A percentile compares a stretch with the other conserved stretches of the same genome.
Evolutionary conservation across 306 rosid species (phyloP).

Genomic region (Sphenostylis stenocarpa): DNA sequence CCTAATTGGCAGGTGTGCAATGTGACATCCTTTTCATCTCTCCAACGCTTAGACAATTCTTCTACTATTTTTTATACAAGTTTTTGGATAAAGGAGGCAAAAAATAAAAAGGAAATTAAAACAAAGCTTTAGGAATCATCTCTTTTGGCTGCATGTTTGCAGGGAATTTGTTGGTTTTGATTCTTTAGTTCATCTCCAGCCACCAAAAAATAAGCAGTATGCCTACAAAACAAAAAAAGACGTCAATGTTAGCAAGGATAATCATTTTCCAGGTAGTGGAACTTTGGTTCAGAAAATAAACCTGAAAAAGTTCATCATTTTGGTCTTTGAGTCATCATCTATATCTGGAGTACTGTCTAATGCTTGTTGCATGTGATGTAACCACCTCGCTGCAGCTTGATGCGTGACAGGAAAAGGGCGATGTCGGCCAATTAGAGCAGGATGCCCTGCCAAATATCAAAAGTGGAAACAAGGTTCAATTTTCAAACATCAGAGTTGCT

Average conservation of each 20-base stretch:
- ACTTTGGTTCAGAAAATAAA: slow-evolving; percentile 15
- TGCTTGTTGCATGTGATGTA: slow-evolving; percentile 90
- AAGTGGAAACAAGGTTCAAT: not conserved
- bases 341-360: slow-evolving; percentile 67
- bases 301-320: slow-evolving; percentile 85
- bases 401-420: slow-evolving; percentile 85
- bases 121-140: slow-evolving; percentile 19
- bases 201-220: slow-evolving; percentile 88
- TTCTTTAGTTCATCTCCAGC: slow-evolving; percentile 84
- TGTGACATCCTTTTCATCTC: not conserved
- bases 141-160: slow-evolving; percentile 56
- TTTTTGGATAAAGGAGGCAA: not conserved
- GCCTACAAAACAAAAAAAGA: slow-evolving; percentile 48
- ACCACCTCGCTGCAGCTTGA: slow-evolving; percentile 90
- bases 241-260: not conserved
- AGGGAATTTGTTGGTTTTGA: slow-evolving; percentile 48
- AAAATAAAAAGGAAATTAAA: not conserved
- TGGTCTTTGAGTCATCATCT: slow-evolving; percentile 79
- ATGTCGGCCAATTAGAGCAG: slow-evolving; percentile 92
- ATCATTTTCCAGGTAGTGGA: slow-evolving; percentile 1
- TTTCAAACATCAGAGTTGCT: not conserved
- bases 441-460: slow-evolving; percentile 69
- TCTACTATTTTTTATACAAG: not conserved
- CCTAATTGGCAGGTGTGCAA: not conserved
- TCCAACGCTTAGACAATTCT: not conserved